Base-by-base conservation (phyloP, 2,329 filamentous ascomycete species). In the Monilinia laxa region DNA sequence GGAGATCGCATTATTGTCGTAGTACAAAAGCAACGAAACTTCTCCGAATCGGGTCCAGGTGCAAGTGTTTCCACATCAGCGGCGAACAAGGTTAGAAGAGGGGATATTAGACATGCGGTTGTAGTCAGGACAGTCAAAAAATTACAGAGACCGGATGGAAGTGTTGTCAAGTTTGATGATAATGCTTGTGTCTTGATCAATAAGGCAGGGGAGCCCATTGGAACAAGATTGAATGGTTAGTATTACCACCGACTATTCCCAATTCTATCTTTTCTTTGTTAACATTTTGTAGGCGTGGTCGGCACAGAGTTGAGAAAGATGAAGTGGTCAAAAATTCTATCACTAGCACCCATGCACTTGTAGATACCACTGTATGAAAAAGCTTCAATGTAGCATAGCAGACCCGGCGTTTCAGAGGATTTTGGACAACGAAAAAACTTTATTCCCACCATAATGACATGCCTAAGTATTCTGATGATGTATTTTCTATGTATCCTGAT, bases 271-370 rank as follows among this genome's bases (percentile, higher is more conserved):
- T 59, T 57, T 49, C 14, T 45, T 59, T 51, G 64, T 66, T 74
- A 67, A 72, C 59, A 55, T 67, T 58, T 4, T 54, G n/a, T 76
- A 87, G 87, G 93, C 71, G 87, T 98, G 55, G 95, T 99, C 55
- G 95, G 93, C 68, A 85, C 88, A 40, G 95, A 99, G 82, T 80
- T 99, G 78, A 88, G 91, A 77, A 87, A 91, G 77, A 95, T 91
- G 84, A 90, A 96, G 81, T 99, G 95, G 95, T 96, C 93, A 75
- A 99, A 98, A 86, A 98, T 99, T 75, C 80, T 99, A 77, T 96
- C 92, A 73, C 86, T 99, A 84, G 95, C 95, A 65, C 94, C 95
- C 57, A 88, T 90, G 85, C 87, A 91, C 79, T 80, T 91, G 77
- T 91, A 85, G 68, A 67, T 71, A 66, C 67, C 69, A 62, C 55